Conservation (phyloP, 192 early-diverging fungal species). For the Podila verticillata region DNA sequence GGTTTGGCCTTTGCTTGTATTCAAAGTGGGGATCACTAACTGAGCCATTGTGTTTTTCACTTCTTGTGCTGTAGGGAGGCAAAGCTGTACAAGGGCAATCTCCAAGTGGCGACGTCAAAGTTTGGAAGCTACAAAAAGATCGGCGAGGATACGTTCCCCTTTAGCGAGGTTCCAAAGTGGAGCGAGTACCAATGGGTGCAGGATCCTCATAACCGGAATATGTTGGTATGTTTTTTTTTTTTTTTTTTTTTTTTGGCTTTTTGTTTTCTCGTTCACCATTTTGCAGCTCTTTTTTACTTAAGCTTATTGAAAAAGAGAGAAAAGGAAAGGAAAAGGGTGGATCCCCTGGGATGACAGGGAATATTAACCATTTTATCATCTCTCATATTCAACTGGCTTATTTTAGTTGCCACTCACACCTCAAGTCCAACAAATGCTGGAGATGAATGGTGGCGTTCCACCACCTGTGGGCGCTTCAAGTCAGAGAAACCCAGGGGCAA, state of each 20-base stretch:
- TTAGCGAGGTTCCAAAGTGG: slow-evolving; percentile 54
- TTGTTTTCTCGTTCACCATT: background rate
- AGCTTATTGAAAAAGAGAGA: background rate
- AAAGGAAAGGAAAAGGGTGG: background rate
- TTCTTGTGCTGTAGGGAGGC: slow-evolving; percentile 44
- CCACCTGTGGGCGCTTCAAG: background rate
- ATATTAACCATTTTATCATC: too few species aligned
- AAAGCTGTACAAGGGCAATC: slow-evolving; percentile 62
- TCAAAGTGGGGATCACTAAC: background rate
- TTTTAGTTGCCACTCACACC: background rate
- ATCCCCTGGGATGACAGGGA: background rate
- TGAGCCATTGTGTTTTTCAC: background rate
- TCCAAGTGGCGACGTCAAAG: slow-evolving; percentile 61
- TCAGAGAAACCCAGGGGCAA: background rate
- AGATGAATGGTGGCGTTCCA: background rate
- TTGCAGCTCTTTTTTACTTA: background rate
- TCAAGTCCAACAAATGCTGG: background rate
- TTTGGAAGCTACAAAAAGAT: slow-evolving; percentile 65
- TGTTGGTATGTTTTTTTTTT: slow-evolving; percentile 17
- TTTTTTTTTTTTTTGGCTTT: background rate
- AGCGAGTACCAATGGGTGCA: slow-evolving; percentile 35
- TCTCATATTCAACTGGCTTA: too few species aligned
- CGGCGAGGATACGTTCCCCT: slow-evolving; percentile 61
- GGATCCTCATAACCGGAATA: slow-evolving; percentile 15
- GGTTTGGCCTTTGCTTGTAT: background rate